A percentile compares a stretch with the other conserved stretches of the same genome.
Conservation (phyloP, 2,329 filamentous ascomycete species). For the Neonectria punicea region DNA sequence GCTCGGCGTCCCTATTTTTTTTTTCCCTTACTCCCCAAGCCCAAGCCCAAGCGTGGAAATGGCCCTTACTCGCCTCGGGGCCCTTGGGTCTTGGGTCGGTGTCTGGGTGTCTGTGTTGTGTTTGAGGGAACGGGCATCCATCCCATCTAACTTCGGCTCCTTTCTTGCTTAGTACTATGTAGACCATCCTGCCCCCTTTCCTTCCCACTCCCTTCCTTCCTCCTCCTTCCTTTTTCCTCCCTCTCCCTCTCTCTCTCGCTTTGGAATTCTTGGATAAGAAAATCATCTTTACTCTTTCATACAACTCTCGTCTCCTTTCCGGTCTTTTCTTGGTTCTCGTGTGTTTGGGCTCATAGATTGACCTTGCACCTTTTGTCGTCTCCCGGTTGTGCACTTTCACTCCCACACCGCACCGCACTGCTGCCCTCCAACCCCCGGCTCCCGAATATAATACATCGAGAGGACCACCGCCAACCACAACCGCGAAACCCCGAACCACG, state of each 20-base stretch:
- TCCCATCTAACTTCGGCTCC: slow-evolving; percentile 29
- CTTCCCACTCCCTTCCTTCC: slow-evolving; percentile 32
- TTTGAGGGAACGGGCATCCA: slow-evolving; percentile 26
- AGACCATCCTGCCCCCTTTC: slow-evolving; percentile 28
- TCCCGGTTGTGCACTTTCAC: slow-evolving; percentile 14
- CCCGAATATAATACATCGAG: slow-evolving; percentile 21
- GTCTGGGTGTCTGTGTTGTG: slow-evolving; percentile 28
- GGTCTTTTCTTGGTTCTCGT: background rate
- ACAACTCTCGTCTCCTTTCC: slow-evolving; percentile 5
- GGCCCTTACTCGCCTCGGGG: slow-evolving; percentile 32
- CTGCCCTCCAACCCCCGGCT: slow-evolving; percentile 13
- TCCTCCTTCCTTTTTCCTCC: slow-evolving; percentile 24
- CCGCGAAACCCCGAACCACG: slow-evolving; percentile 30
- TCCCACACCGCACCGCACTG: slow-evolving; percentile 4
- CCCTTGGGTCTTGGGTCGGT: slow-evolving; percentile 20
- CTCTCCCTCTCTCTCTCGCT: slow-evolving; percentile 23
- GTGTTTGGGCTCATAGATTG: slow-evolving; percentile 8
- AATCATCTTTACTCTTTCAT: slow-evolving; percentile 18
- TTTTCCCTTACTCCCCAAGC: slow-evolving; percentile 19
- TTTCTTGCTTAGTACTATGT: slow-evolving; percentile 19
- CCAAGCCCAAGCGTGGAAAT: slow-evolving; percentile 12
- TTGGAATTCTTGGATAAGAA: slow-evolving; percentile 3
- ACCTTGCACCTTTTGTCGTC: background rate
- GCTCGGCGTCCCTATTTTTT: slow-evolving; percentile 31
- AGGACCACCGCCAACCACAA: slow-evolving; percentile 15